A percentile compares a stretch with the other conserved stretches of the same genome.
phyloP scores from a whole-genome alignment of 305 asterid genomes.

The Caryopteris hybrid region DNA sequence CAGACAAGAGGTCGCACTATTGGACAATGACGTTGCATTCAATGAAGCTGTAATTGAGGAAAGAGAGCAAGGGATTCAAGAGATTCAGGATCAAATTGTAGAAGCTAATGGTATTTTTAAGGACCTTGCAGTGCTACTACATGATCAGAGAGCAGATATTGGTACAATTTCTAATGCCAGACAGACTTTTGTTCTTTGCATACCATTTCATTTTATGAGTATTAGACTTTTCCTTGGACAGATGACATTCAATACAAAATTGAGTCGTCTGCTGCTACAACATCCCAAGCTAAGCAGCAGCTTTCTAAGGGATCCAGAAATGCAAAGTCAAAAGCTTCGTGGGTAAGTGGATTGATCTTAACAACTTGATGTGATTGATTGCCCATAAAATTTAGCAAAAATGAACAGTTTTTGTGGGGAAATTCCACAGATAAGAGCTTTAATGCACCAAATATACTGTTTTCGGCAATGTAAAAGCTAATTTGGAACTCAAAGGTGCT shows the following conservation, averaged over 20 bases:
- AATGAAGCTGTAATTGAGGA: constrained; percentile 22
- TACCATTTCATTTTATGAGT: neutral
- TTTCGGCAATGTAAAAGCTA: no score
- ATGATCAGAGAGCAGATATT: constrained; percentile 13
- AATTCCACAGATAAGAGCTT: no score
- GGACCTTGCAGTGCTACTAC: constrained; percentile 17
- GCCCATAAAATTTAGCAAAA: neutral
- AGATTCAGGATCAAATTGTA: constrained; percentile 12
- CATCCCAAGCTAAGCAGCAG: constrained; percentile 15
- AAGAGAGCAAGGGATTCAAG: constrained; percentile 19
- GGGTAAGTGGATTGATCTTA: constrained; percentile 11
- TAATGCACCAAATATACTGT: neutral
- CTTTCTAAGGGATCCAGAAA: constrained; percentile 15
- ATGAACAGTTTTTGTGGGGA: no score
- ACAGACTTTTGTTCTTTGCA: neutral
- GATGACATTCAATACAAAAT: constrained; percentile 16
- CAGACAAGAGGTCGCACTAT: constrained; percentile 9
- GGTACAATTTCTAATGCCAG: constrained; percentile 6
- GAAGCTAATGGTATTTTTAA: constrained; percentile 19
- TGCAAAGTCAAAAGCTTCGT: neutral
- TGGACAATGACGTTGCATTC: constrained; percentile 22
- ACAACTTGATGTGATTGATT: neutral
- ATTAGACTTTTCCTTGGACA: neutral
- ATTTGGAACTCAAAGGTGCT: no score
- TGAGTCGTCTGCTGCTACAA: constrained; percentile 17